Percentiles rank a stretch among this genome's conserved stretches.
phyloP scores from a whole-genome alignment of 176 grass and related monocot species.

The Bromus sterilis region DNA sequence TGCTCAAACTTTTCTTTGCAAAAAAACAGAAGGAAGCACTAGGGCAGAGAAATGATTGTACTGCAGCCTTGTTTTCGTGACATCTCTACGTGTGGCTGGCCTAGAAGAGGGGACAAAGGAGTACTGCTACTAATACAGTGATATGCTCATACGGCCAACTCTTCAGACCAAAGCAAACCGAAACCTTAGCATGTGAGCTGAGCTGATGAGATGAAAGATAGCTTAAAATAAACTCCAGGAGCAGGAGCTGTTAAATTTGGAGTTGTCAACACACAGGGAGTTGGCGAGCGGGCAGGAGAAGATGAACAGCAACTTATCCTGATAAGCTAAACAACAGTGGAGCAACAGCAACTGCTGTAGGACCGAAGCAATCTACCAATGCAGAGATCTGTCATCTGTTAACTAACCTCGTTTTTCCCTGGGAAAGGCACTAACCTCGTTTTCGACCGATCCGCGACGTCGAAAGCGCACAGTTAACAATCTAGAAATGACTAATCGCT shows the following conservation, averaged over 20 bases:
- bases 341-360: conserved; percentile 7
- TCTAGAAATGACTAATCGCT: conserved; percentile 22
- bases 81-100: conserved; percentile 20
- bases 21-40: background rate
- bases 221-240: conserved; percentile 13
- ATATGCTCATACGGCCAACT: conserved; percentile 24
- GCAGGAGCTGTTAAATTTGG: conserved; percentile 26
- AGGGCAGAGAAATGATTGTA: conserved; percentile 5
- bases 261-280: conserved; percentile 14
- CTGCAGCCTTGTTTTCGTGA: conserved; percentile 21
- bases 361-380: conserved; percentile 26
- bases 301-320: conserved; percentile 3
- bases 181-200: background rate
- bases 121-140: background rate
- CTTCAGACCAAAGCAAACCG: conserved; percentile 30
- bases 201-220: conserved; percentile 4
- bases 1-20: background rate
- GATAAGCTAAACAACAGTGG: conserved; percentile 34
- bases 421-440: background rate
- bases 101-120: background rate
- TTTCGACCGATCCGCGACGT: background rate
- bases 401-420: conserved; percentile 23
- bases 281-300: conserved; percentile 7
- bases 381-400: conserved; percentile 2
- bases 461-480: conserved; percentile 29